A percentile compares a stretch with the other conserved stretches of the same genome.
Evolutionary conservation across 176 grass and related monocot genomes (phyloP).

Genomic region (Dendrocalamus sinicus): DNA sequence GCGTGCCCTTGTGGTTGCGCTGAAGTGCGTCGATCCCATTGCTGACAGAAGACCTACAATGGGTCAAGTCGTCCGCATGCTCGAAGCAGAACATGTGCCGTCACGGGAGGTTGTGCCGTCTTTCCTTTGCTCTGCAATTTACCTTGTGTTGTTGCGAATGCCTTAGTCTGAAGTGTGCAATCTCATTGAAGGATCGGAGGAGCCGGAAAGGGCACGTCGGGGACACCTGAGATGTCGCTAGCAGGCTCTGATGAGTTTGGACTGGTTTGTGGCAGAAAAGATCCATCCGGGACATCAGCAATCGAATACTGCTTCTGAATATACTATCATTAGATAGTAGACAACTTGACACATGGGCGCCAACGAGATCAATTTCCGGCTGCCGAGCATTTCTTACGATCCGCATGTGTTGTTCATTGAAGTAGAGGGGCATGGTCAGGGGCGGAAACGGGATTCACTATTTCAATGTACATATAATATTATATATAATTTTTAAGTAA

Average conservation of each 20-base stretch:
- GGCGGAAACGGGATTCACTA: no score
- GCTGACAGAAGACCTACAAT: slow-evolving; percentile 31
- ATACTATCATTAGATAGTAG: neutral
- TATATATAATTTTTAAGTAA: no score
- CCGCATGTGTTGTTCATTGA: no score
- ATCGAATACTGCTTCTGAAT: neutral
- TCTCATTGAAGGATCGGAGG: slow-evolving; percentile 29
- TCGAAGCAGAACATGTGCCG: slow-evolving; percentile 19
- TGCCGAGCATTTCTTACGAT: neutral
- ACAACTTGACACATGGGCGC: neutral
- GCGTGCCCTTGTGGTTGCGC: slow-evolving; percentile 15
- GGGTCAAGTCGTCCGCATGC: slow-evolving; percentile 28
- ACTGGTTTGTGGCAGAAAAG: neutral
- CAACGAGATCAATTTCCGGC: neutral
- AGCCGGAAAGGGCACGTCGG: neutral
- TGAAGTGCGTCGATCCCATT: slow-evolving; percentile 25
- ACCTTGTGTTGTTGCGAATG: slow-evolving; percentile 5
- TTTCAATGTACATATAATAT: no score
- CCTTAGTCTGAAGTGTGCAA: neutral
- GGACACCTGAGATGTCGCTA: neutral
- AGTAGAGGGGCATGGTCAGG: no score
- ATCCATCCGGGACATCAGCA: neutral
- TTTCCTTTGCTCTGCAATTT: neutral
- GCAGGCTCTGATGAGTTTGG: neutral
- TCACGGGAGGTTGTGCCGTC: slow-evolving; percentile 3